Conservation (phyloP, 1,139 yeast genomes). For the Diutina rugosa region DNA sequence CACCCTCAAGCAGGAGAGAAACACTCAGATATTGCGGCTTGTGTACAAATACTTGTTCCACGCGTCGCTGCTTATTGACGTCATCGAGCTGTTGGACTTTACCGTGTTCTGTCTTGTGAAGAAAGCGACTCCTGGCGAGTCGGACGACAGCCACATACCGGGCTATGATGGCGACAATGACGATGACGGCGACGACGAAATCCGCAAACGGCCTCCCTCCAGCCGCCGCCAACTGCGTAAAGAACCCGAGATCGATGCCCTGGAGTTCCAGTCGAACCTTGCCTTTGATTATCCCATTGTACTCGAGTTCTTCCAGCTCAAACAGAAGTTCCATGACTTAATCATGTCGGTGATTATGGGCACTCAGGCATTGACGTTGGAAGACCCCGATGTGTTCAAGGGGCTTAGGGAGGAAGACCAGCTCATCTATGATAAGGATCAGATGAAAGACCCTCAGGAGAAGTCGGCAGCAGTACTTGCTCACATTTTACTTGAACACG, state of each 20-base stretch:
- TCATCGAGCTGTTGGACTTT: constrained; percentile 50
- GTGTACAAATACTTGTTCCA: constrained; percentile 40
- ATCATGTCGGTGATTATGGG: constrained; percentile 51
- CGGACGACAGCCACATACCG: constrained; percentile 3
- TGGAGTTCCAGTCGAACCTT: constrained; percentile 8
- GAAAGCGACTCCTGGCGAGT: constrained; percentile 2
- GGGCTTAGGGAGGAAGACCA: constrained; percentile 48
- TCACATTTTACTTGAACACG: constrained; percentile 31
- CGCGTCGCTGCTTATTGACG: constrained; percentile 37
- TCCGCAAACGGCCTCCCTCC: constrained; percentile 3
- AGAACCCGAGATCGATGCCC: constrained; percentile 6
- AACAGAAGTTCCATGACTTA: constrained; percentile 60
- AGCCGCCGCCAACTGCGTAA: constrained; percentile 3
- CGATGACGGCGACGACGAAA: constrained; percentile 4
- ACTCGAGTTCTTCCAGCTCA: constrained; percentile 60
- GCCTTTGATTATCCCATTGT: constrained; percentile 50
- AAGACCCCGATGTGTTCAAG: constrained; percentile 61
- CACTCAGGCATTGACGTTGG: constrained; percentile 56
- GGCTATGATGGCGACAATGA: constrained; percentile 4
- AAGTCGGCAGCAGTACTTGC: constrained; percentile 37
- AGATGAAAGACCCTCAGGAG: constrained; percentile 31
- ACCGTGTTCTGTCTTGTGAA: constrained; percentile 37
- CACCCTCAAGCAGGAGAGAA: constrained; percentile 30
- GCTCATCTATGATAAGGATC: constrained; percentile 26
- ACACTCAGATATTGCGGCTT: constrained; percentile 37